Percentiles rank a stretch among this genome's conserved stretches.
phyloP scores from a whole-genome alignment of 176 grass and related monocot species.

The Zizania latifolia region DNA sequence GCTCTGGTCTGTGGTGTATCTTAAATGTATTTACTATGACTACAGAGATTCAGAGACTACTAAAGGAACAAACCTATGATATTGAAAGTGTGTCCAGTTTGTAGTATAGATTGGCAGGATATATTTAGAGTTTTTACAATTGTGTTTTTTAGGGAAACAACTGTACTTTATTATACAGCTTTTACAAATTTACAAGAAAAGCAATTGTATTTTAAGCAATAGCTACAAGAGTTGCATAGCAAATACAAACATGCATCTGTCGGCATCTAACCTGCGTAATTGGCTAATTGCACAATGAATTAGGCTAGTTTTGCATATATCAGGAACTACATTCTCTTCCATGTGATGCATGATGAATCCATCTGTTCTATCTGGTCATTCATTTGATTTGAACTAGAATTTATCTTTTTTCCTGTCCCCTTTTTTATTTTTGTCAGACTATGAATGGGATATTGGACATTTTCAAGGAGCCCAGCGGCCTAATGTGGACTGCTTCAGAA shows the following conservation, averaged over 20 bases:
- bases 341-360: background rate
- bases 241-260: background rate
- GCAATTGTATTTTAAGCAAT: background rate
- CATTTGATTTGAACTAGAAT: background rate
- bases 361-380: background rate
- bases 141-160: background rate
- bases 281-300: background rate
- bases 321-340: background rate
- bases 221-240: background rate
- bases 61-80: background rate
- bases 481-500: constrained; percentile 94
- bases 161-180: background rate
- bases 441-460: constrained; percentile 98
- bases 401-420: background rate
- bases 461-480: constrained; percentile 90
- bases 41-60: background rate
- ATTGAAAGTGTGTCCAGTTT: background rate
- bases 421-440: constrained; percentile 45
- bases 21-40: background rate
- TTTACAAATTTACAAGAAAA: background rate
- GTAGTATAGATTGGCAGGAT: background rate
- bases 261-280: background rate
- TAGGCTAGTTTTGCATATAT: background rate
- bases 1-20: background rate
- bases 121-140: background rate